Conservation (phyloP, 2,329 filamentous ascomycete species). For the Calonectria honghensis region DNA sequence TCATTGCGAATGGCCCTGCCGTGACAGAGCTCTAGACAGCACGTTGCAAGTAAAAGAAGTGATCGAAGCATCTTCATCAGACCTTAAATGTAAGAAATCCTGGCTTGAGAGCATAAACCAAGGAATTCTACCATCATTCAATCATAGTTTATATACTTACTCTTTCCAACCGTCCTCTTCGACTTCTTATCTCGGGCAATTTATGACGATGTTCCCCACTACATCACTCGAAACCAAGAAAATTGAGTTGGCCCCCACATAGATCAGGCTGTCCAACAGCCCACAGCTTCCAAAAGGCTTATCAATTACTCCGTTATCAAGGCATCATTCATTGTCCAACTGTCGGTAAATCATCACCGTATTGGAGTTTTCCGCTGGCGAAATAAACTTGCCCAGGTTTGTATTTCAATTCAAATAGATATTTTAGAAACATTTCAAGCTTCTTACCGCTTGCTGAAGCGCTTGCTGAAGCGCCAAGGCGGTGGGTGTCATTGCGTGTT, state of each 20-base stretch:
- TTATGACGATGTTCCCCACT: neutral
- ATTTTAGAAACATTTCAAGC: too few species aligned
- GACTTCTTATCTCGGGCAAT: neutral
- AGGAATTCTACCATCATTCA: too few species aligned
- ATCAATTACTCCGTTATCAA: neutral
- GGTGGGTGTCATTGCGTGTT: neutral
- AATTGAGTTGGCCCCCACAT: neutral
- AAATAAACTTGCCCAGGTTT: too few species aligned
- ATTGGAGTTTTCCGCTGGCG: neutral
- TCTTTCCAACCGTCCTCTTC: neutral
- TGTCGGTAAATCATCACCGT: too few species aligned
- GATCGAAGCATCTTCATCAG: neutral
- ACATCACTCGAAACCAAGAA: neutral
- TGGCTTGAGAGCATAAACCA: neutral
- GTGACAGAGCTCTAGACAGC: neutral
- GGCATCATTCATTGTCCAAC: too few species aligned
- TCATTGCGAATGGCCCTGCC: neutral
- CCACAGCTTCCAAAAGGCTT: neutral
- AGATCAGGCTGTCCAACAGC: neutral
- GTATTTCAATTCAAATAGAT: too few species aligned
- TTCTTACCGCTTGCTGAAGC: too few species aligned
- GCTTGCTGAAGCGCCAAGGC: neutral
- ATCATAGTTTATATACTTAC: neutral
- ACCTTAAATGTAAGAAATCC: neutral
- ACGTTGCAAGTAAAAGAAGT: neutral